A percentile compares a stretch with the other conserved stretches of the same genome.
Conservation (phyloP, 2,329 filamentous ascomycete species). For the Acrocalymma vagum region DNA sequence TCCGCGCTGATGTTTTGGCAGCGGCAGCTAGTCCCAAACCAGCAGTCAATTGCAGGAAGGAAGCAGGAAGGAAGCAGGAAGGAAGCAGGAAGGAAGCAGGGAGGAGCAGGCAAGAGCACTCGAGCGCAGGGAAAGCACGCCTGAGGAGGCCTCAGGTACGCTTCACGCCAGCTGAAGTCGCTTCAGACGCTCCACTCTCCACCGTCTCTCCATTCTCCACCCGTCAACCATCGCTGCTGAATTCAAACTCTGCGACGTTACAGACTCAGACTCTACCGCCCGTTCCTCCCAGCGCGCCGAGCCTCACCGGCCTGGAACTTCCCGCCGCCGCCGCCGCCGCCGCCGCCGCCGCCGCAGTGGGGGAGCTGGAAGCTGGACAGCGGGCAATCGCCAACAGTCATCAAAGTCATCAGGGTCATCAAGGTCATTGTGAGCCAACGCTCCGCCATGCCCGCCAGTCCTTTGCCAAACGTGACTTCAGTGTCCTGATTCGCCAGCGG, state of each 20-base stretch:
- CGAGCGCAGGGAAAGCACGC: constrained; percentile 21
- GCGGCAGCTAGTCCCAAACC: constrained; percentile 30
- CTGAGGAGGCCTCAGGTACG: constrained; percentile 17
- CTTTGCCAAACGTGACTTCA: constrained; percentile 13
- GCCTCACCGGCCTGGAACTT: constrained; percentile 25
- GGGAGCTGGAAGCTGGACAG: constrained; percentile 2
- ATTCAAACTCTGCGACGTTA: too few relatives aligned
- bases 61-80: constrained; percentile 18
- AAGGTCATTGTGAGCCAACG: constrained; percentile 16
- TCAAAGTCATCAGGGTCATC: constrained; percentile 4
- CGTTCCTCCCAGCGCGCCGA: constrained; percentile 13
- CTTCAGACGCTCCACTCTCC: too few relatives aligned
- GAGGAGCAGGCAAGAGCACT: constrained; percentile 14
- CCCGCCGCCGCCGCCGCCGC: too few relatives aligned
- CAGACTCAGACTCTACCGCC: constrained; percentile 12
- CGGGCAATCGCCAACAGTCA: constrained; percentile 9
- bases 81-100: constrained; percentile 2
- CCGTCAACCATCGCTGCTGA: too few relatives aligned
- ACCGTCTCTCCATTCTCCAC: too few relatives aligned
- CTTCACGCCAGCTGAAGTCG: constrained; percentile 17
- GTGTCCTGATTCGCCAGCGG: constrained; percentile 12
- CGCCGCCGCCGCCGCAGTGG: constrained; percentile 6
- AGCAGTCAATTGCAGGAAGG: constrained; percentile 19
- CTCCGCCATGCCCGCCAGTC: constrained; percentile 37
- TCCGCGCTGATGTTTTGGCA: constrained; percentile 27